Evolutionary conservation across 805 yeast species (phyloP), one percentile per base, ranked within the genome.

Genomic region (Suhomyces canberraensis): DNA sequence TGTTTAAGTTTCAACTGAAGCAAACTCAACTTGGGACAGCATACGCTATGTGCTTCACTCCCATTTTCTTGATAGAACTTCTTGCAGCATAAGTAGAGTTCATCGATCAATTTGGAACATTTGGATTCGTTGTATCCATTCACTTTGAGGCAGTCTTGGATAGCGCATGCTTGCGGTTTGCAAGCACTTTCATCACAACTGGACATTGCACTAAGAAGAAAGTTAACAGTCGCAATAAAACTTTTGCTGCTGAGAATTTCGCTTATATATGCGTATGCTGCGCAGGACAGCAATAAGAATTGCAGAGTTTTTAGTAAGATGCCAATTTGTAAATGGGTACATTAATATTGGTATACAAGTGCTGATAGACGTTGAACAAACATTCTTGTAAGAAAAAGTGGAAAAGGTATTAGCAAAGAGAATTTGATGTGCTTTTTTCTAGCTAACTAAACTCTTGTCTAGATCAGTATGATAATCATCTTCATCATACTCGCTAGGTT

Each of bases 111-210:
- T 40, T 70, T 67, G 7, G 86, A 73, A 55, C 97, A 89, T 48
- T 75, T 79, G 5, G 84, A 56, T 54, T 90, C 96, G 56, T 85
- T 72, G 60, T 79, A 89, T 26, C 75, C 71, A 46, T 73, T 71
- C 17, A 61, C 53, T 35, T 75, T 73, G 8, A 89, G 62, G 52
- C 97, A 89, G 47, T 81, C 84, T 58, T 86, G 95, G 26, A 87
- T 87, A 3, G 79, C 80, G 62, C 95, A 87, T 2, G 95, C 95
- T 45, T 81, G 73, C 4, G 84, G 72, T 52, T 84, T 84, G 60
- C 95, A 87, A 2, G 84, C 26, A 28, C 15, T 35, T 9, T 16
- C 22, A 17, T 32, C 35, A 32, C 29, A 32, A 25, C 17, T 24
- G 15, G 35, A 22, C 35, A 32, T 31, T 15, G 14, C 24, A 17